These are phyloP conservation scores for Pyricularia grisea DNA, from an alignment of 2,329 filamentous ascomycete species.

Conservation along the genomic window DNA sequence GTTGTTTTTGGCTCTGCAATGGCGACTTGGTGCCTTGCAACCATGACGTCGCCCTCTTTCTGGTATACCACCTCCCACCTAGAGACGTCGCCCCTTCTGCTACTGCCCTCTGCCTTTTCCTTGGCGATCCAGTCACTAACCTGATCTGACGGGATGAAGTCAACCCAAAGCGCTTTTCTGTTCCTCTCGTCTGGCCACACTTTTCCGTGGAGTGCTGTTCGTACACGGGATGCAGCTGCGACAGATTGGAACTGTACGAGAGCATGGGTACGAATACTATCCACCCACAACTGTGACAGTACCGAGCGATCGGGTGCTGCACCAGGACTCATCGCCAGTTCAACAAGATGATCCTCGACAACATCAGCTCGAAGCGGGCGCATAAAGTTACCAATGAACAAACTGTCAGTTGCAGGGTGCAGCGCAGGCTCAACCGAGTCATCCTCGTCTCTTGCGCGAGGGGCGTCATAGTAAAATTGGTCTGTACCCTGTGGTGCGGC, in stretches of 20 bases:
- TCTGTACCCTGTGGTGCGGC: not conserved
- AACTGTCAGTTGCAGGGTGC: conserved; percentile 63
- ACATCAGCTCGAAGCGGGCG: conserved; percentile 64
- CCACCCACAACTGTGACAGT: conserved; percentile 66
- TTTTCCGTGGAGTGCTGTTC: conserved; percentile 64
- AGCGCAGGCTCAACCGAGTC: conserved; percentile 42
- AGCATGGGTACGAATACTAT: conserved; percentile 79
- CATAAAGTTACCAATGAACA: conserved; percentile 90
- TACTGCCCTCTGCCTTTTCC: conserved; percentile 42
- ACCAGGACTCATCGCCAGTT: conserved; percentile 52
- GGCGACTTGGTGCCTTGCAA: conserved; percentile 43
- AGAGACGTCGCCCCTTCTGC: conserved; percentile 24
- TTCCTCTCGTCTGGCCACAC: conserved; percentile 84
- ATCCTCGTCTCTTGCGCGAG: conserved; percentile 13
- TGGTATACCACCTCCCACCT: conserved; percentile 71
- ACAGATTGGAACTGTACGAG: conserved; percentile 64
- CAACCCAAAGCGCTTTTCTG: conserved; percentile 76
- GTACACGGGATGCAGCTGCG: conserved; percentile 66
- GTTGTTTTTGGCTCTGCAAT: conserved; percentile 7
- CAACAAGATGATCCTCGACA: conserved; percentile 59
- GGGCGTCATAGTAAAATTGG: not conserved
- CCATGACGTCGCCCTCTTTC: conserved; percentile 39
- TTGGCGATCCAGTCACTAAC: conserved; percentile 64
- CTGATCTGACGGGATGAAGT: conserved; percentile 75
- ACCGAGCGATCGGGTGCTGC: conserved; percentile 40